Evolutionary conservation across 257 asterid genomes (phyloP), one percentile per base, ranked within the genome.

Genomic region (Agastache rugosa): DNA sequence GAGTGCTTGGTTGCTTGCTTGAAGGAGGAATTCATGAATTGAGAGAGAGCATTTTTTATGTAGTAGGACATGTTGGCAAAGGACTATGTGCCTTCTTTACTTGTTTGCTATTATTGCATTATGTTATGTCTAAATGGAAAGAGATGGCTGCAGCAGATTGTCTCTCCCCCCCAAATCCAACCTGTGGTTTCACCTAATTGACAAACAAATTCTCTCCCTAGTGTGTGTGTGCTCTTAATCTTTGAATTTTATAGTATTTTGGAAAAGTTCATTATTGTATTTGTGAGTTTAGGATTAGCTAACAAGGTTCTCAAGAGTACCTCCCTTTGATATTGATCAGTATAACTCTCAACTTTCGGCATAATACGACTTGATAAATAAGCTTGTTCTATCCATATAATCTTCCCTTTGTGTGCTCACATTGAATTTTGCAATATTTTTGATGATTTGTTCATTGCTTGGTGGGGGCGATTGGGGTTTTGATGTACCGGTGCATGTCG

Each of bases 21-120:
- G 72, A 82, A 75, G 78, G 76, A 63, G 76, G 71, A 72, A 75
- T 76, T 77, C 72, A 67, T 87, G 83, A 75, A 77, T 59, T 78
- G 71, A 61, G 76, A 80, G 80, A 75, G 45, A 75, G 16, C 71
- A 1, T 12, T 84, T 82, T 75, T 77, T 77, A 83, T 72, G 80
- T 71, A 77, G 79, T 73, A 73, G 84, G 87, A 83, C 89, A 87
- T 92, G 88, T 84, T 89, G 87, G 88, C 84, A 63, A 78, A 76
- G 76, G 86, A 83, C 82, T 72, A 69, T 72, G 64, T 72, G 71
- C 48, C 55, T 58, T 63, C 73, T 63, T 67, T 17, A 67, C 39
- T 65, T 47, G 64, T 39, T 69, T 63, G 14, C 58, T 63, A 31
- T 75, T 56, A 47, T 16, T 66, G 14, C 58, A 48, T 71, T 60